These are phyloP conservation scores for Aureobasidium vineae DNA, from an alignment of 2,329 filamentous ascomycete genomes.

Conservation along the genomic window DNA sequence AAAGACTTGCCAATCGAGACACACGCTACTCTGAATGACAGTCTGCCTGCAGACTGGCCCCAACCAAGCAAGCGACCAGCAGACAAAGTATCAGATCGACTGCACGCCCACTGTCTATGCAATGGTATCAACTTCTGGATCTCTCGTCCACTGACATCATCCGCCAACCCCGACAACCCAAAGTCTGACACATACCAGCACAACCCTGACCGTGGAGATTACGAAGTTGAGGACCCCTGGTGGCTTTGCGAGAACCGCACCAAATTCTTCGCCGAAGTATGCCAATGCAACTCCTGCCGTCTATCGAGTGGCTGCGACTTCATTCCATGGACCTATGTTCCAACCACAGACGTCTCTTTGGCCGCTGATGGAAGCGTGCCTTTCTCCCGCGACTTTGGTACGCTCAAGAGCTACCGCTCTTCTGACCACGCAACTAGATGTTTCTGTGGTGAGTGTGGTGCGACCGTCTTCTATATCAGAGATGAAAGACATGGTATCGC, in stretches of 20 bases:
- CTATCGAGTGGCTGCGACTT: constrained; percentile 61
- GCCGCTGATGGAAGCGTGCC: constrained; percentile 36
- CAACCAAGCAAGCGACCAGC: not conserved
- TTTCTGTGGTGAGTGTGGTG: constrained; percentile 63
- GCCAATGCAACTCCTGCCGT: constrained; percentile 62
- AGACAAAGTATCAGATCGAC: constrained; percentile 12
- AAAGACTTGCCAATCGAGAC: constrained; percentile 29
- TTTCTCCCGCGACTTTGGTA: constrained; percentile 41
- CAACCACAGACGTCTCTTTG: constrained; percentile 57
- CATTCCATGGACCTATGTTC: constrained; percentile 65
- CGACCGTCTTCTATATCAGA: constrained; percentile 63
- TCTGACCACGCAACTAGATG: constrained; percentile 56
- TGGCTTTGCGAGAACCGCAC: constrained; percentile 53
- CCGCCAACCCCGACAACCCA: constrained; percentile 47
- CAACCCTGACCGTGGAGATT: constrained; percentile 32
- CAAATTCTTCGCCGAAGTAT: constrained; percentile 60
- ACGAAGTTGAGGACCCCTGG: constrained; percentile 50
- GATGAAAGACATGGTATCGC: constrained; percentile 55
- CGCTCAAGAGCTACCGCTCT: constrained; percentile 55
- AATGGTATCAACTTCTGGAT: constrained; percentile 57
- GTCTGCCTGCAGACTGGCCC: not conserved
- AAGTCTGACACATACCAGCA: constrained; percentile 56
- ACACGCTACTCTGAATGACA: constrained; percentile 23
- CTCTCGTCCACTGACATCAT: constrained; percentile 53
- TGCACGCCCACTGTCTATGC: constrained; percentile 56